Conservation (phyloP, 768 basidiomycete genomes). For the Dictyophora rubrovolvata region DNA sequence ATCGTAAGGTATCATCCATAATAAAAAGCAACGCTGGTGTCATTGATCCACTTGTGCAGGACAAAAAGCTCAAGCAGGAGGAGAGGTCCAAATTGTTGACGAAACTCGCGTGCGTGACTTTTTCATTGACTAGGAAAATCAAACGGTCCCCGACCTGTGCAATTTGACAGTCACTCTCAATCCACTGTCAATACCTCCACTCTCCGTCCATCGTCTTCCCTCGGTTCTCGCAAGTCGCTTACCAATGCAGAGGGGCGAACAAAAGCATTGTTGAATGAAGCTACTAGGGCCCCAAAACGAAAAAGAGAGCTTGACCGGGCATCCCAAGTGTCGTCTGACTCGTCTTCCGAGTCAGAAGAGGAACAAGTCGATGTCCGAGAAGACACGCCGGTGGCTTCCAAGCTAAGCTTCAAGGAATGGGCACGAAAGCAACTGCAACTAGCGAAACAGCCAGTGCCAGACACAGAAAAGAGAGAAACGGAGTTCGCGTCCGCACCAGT, state of each 20-base stretch:
- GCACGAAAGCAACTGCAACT: constrained; percentile 64
- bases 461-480: constrained; percentile 17
- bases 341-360: constrained; percentile 9
- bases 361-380: constrained; percentile 3
- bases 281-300: constrained; percentile 9
- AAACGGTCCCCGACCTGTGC: constrained; percentile 17
- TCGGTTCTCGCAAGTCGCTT: constrained; percentile 61
- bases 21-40: not conserved
- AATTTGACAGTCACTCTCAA: constrained; percentile 56
- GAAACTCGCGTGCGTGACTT: constrained; percentile 63
- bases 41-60: constrained; percentile 31
- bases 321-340: not conserved
- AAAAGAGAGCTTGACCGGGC: constrained; percentile 17
- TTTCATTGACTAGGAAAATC: not conserved
- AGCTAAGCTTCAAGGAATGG: constrained; percentile 75
- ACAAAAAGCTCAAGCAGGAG: constrained; percentile 89
- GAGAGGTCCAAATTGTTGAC: constrained; percentile 67
- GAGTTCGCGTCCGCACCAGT: constrained; percentile 3
- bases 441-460: constrained; percentile 31
- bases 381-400: too few relatives aligned
- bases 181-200: constrained; percentile 46
- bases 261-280: constrained; percentile 46
- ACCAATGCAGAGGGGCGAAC: constrained; percentile 55
- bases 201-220: constrained; percentile 71
- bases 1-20: constrained; percentile 52